Evolutionary conservation across 148 eudicot species (phyloP), one percentile per base, ranked within the genome.

Genomic region (Persicaria tinctoria): DNA sequence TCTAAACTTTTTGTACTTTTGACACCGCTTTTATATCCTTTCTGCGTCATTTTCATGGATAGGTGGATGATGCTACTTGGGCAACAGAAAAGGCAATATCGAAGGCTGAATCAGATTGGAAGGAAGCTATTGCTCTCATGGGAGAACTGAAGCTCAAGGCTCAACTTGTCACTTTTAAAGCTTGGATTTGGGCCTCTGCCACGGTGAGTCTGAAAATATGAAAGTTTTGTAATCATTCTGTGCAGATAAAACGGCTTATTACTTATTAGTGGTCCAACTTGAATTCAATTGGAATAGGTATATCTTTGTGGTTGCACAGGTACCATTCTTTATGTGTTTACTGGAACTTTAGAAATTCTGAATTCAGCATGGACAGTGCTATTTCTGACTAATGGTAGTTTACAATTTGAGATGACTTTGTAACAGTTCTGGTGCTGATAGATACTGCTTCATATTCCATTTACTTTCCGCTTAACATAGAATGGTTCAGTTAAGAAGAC

Each of bases 121-220:
- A 68, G 68, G 83, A 81, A 82, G 89, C 90, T 79, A 76, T 73
- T 74, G 17, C 80, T 13, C 57, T 95, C 66, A 82, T 95, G 87
- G 55, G 80, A 70, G 88, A 84, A 60, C 83, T 95, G 56, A 77
- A 81, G 56, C 74, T 95, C 80, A 90, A 87, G 76, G 82, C 84
- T 81, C 87, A 77, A 54, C 78, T 89, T 63, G 75, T 54, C 73
- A 85, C 85, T 73, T 84, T 92, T 66, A 88, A 81, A 83, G 97
- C 97, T 17, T 95, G 99, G 99, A 84, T 90, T 46, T 95, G 99
- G 99, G 93, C 99, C 81, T 86, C 89, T 78, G 92, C 91, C 77
- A 90, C 88, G 70, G 99, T 95, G 78, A 90, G 93, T 77, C 57
- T 48, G 4, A 41, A 66, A 32, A 12, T 53, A 12, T 53, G n/a